Base-by-base conservation (phyloP, 2,329 filamentous ascomycete genomes). In the Fusarium subtropicale region DNA sequence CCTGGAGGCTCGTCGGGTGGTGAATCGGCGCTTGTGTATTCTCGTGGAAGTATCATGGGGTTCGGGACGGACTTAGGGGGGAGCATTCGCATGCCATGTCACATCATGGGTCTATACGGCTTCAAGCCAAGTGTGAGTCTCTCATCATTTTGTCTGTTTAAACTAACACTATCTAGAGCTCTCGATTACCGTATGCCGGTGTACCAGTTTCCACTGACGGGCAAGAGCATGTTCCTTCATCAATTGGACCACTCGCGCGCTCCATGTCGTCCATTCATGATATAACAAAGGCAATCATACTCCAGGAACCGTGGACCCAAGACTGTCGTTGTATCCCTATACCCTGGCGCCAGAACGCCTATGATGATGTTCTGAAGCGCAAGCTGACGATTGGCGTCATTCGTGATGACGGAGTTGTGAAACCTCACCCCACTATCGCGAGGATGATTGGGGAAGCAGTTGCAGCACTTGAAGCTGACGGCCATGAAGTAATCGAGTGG, bases 201-300 rank as follows among this genome's bases (percentile, higher is more conserved):
- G 86, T 88, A 0, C 81, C 86, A 0, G 88, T 90, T 0, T 89
- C 87, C 0, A 89, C 86, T 0, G 87, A 90, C 41, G 87, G 88
- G 4, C 88, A 90, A 71, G 86, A 90, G 58, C 87, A 90, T 75
- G 85, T 90, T 0, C 88, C 88, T 2, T 90, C 88, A 0, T 82
- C 87, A 0, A 78, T 90, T n/a, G 88, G 88, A 0, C 88, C 89
- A 2, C 82, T 91, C 79, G 80, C 85, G 8, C 80, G 87, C 15
- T 70, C 58, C 1, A 60, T 76, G 1, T 60, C 65, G 0, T 86
- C 87, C 0, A 76, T 91, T 3, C 78, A 79, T 10, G 77, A 82
- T 2, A 79, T 82, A 12, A 88, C 82, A 68, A 84, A 80, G 65
- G 79, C 82, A 1, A 69, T 89, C 1, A 79, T 84, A 11, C 74